Conservation (phyloP, 140 eudicot species). For the Cichorium intybus region DNA sequence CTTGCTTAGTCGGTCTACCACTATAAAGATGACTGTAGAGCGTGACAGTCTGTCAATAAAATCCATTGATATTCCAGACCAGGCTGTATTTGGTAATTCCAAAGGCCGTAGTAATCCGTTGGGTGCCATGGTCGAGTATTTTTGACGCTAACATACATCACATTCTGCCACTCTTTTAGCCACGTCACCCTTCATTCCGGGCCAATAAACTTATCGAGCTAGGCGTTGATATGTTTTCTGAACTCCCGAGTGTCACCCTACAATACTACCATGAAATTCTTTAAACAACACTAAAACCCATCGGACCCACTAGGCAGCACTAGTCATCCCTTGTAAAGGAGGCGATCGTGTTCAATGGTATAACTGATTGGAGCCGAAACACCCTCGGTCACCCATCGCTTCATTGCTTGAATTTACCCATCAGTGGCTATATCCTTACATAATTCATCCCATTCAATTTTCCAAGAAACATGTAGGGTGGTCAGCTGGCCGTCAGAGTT, state of each 20-base stretch:
- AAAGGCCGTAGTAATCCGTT: constrained; percentile 5
- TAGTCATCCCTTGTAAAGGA: not conserved
- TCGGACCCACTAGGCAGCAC: not conserved
- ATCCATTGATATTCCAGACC: not conserved
- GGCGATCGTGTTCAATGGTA: not conserved
- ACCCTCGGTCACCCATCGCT: too few species aligned
- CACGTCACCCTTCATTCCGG: not conserved
- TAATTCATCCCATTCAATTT: not conserved
- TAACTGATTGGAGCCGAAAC: not conserved
- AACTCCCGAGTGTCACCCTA: not conserved
- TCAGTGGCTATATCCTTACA: not conserved
- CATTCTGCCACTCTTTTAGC: not conserved
- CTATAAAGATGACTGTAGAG: too few species aligned
- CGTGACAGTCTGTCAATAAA: too few species aligned
- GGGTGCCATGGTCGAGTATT: not conserved
- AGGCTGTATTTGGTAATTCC: not conserved
- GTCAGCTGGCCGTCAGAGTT: not conserved
- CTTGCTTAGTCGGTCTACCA: not conserved
- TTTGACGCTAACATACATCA: not conserved
- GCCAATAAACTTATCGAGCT: not conserved
- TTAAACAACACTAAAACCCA: not conserved
- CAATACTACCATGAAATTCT: not conserved
- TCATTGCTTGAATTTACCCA: not conserved
- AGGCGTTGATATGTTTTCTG: not conserved
- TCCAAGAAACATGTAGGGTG: not conserved